Conservation (phyloP, 306 rosid species). For the Astragalus glycyphyllos region DNA sequence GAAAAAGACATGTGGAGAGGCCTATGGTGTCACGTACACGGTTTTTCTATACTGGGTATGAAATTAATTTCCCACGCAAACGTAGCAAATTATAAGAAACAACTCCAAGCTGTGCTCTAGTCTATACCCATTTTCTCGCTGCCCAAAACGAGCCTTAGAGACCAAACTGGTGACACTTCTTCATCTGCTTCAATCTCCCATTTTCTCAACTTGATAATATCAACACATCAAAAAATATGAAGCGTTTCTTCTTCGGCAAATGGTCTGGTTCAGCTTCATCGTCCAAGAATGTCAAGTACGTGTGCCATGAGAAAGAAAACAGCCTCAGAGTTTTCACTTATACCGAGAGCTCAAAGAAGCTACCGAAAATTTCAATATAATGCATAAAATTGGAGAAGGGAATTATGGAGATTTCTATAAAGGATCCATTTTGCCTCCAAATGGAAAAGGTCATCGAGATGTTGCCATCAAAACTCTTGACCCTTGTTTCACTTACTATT, state of each 20-base stretch:
- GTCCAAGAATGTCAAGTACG: slow-evolving; percentile 68
- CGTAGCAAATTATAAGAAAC: too few relatives aligned
- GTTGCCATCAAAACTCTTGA: slow-evolving; percentile 91
- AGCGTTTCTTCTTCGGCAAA: slow-evolving; percentile 69
- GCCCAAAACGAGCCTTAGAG: too few relatives aligned
- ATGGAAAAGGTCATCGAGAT: slow-evolving; percentile 50
- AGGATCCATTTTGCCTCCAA: slow-evolving; percentile 61
- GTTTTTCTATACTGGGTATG: too few relatives aligned
- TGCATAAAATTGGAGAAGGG: slow-evolving; percentile 88
- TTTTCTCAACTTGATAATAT: slow-evolving; percentile 17
- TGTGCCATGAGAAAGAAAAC: slow-evolving; percentile 62
- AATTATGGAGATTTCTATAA: slow-evolving; percentile 88
- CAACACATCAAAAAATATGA: slow-evolving; percentile 53
- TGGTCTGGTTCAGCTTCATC: slow-evolving; percentile 70
- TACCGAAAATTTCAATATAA: slow-evolving; percentile 65
- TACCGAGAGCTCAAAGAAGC: slow-evolving; percentile 78
- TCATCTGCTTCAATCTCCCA: too few relatives aligned
- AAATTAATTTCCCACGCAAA: too few relatives aligned
- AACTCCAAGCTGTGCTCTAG: too few relatives aligned
- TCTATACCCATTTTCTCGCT: too few relatives aligned
- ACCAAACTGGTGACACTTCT: too few relatives aligned
- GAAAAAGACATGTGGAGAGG: too few relatives aligned
- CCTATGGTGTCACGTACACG: too few relatives aligned
- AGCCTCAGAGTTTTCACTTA: slow-evolving; percentile 63
- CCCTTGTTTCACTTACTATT: slow-evolving; percentile 59